Conservation (phyloP, 345 rosid species). For the Acer saccharum region DNA sequence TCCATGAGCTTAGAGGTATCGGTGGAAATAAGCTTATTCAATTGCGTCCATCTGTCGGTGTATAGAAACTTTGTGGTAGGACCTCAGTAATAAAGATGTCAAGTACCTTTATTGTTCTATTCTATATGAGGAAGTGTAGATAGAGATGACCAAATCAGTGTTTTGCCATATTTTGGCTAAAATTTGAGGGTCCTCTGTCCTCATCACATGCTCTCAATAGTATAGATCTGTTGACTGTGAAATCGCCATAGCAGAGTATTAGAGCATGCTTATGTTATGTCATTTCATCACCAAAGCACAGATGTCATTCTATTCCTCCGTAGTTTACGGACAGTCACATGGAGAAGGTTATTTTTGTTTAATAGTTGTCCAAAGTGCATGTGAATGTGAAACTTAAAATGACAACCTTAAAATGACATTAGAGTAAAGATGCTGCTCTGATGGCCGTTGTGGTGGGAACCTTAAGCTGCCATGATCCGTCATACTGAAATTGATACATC, state of each 20-base stretch:
- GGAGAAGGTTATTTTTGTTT: background rate
- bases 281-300: background rate
- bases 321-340: background rate
- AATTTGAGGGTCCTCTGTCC: background rate
- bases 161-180: background rate
- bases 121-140: background rate
- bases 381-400: constrained; percentile 1
- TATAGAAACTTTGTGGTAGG: background rate
- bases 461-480: background rate
- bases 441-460: background rate
- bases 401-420: background rate
- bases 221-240: background rate
- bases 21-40: background rate
- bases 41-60: background rate
- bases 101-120: background rate
- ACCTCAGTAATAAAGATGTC: background rate
- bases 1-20: background rate
- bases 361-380: constrained; percentile 5
- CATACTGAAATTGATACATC: constrained; percentile 11
- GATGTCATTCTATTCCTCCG: background rate
- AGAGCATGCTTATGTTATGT: background rate
- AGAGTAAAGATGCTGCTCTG: background rate
- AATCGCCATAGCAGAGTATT: background rate
- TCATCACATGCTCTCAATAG: background rate
- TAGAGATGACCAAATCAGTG: background rate